Conservation (phyloP, 768 basidiomycete species). For the Pulveroboletus sp. region DNA sequence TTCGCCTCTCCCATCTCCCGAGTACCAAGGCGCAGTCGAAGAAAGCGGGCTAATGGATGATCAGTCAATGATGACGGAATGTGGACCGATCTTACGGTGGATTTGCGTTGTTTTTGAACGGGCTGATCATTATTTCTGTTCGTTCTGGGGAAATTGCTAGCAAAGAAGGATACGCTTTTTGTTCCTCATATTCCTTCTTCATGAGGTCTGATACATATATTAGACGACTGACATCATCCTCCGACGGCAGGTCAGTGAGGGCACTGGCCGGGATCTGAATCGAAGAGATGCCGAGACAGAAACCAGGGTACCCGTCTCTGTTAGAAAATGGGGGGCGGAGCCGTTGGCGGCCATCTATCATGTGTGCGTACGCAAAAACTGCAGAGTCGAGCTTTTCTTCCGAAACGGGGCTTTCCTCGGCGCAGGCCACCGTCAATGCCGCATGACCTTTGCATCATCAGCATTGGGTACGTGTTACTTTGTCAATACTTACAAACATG, state of each 20-base stretch:
- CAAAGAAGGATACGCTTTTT: background rate
- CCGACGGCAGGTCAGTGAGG: background rate
- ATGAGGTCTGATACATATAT: background rate
- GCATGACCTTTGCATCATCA: background rate
- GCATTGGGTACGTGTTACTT: too few relatives aligned
- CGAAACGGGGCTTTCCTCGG: background rate
- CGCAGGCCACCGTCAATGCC: background rate
- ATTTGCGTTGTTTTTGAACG: background rate
- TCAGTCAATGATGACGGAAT: background rate
- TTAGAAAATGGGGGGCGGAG: background rate
- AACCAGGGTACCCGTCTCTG: background rate
- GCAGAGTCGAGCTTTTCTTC: slow-evolving; percentile 1
- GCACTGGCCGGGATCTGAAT: background rate
- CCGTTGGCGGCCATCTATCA: slow-evolving; percentile 1
- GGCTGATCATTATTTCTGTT: background rate
- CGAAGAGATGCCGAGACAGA: background rate
- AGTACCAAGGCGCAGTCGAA: background rate
- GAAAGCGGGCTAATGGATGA: background rate
- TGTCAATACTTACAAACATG: too few relatives aligned
- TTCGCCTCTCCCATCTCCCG: background rate
- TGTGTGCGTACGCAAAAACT: background rate
- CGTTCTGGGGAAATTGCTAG: background rate
- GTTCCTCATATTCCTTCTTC: background rate
- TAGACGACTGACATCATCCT: background rate
- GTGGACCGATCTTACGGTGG: background rate